phyloP scores from a whole-genome alignment of 2,329 filamentous ascomycete species.

The Dactylellina leptospora region DNA sequence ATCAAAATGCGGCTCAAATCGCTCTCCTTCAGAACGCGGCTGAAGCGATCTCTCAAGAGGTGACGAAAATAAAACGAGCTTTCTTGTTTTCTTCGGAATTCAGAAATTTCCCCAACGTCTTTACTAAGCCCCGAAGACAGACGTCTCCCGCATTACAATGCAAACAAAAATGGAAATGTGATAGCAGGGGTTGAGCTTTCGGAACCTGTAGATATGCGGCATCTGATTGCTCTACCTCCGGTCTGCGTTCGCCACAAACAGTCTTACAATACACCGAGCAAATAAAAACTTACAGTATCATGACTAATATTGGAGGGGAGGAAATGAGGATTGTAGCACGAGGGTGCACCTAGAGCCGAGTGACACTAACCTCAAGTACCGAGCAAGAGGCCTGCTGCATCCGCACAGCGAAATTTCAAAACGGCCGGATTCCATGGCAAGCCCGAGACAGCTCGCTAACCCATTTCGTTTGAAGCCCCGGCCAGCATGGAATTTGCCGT shows the following conservation, averaged over 20 bases:
- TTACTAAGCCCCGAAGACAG: background rate
- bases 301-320: conserved; percentile 5
- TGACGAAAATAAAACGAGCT: too few relatives aligned
- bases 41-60: too few relatives aligned
- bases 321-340: conserved; percentile 9
- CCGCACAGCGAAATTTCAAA: conserved; percentile 39
- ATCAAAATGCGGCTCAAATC: background rate
- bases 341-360: background rate
- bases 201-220: background rate
- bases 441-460: conserved; percentile 27
- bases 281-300: background rate
- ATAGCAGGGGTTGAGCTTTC: background rate
- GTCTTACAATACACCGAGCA: background rate
- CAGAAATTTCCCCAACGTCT: background rate
- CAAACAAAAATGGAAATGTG: background rate
- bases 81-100: too few relatives aligned
- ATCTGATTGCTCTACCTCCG: background rate
- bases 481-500: conserved; percentile 32
- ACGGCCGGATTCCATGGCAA: conserved; percentile 42
- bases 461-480: conserved; percentile 22
- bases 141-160: background rate
- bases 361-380: conserved; percentile 21
- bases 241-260: conserved; percentile 17
- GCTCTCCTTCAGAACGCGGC: too few relatives aligned
- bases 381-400: conserved; percentile 29